Evolutionary conservation across 805 yeast species (phyloP).

Genomic region (Wickerhamiella allomyrinae): DNA sequence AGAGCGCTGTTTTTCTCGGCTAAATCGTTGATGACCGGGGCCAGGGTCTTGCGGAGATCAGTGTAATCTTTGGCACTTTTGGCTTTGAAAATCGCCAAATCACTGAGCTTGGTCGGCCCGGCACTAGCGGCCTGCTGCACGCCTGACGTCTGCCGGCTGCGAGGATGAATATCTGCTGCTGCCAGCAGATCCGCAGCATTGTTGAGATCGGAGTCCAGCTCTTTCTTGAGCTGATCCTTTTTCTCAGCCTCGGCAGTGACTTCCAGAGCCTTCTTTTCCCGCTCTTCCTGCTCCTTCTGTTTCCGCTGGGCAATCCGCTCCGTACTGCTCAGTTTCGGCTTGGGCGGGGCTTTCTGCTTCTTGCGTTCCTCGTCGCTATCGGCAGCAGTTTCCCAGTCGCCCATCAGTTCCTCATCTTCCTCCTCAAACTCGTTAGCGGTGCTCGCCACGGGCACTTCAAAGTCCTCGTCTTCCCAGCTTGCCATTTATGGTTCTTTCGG

Average conservation of each 20-base stretch:
- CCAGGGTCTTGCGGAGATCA: conserved; percentile 58
- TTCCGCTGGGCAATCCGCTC: conserved; percentile 28
- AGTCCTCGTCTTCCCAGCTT: conserved; percentile 70
- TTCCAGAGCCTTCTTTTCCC: conserved; percentile 31
- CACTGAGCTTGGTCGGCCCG: conserved; percentile 25
- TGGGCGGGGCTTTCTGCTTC: conserved; percentile 28
- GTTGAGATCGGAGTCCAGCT: conserved; percentile 71
- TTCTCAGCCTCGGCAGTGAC: conserved; percentile 46
- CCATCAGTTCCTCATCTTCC: conserved; percentile 66
- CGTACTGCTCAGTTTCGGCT: conserved; percentile 33
- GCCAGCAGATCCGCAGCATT: conserved; percentile 90
- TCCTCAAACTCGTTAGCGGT: conserved; percentile 76
- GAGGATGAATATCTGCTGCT: conserved; percentile 33
- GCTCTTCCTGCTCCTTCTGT: conserved; percentile 34
- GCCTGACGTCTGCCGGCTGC: conserved; percentile 31
- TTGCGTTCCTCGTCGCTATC: conserved; percentile 45
- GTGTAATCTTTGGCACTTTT: conserved; percentile 67
- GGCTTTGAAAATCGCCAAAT: conserved; percentile 59
- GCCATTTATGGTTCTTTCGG: too few relatives aligned
- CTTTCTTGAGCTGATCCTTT: conserved; percentile 65
- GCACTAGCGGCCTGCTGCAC: conserved; percentile 25
- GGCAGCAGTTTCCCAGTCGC: conserved; percentile 72
- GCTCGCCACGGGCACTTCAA: conserved; percentile 49
- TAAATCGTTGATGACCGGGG: conserved; percentile 44
- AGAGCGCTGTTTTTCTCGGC: conserved; percentile 43